These are phyloP conservation scores for Suillus spraguei DNA, from an alignment of 768 basidiomycete species.

Conservation along the genomic window DNA sequence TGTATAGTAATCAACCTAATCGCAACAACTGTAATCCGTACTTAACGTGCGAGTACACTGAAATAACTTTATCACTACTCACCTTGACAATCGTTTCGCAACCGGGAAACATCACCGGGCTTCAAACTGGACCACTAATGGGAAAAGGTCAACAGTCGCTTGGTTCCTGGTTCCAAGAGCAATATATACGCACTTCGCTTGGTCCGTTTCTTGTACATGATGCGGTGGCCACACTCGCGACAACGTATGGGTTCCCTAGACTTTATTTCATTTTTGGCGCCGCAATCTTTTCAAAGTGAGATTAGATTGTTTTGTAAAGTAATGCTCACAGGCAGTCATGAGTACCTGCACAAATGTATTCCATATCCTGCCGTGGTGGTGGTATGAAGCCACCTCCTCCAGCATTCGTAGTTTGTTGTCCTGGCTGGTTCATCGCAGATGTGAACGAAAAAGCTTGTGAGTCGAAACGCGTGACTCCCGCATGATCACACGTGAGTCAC, in stretches of 20 bases:
- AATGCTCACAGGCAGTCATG: constrained; percentile 10
- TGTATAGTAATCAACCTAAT: constrained; percentile 13
- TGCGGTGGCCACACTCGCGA: constrained; percentile 94
- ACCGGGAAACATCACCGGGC: constrained; percentile 26
- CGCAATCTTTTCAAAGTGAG: constrained; percentile 65
- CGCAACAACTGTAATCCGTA: constrained; percentile 13
- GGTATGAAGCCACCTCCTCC: constrained; percentile 33
- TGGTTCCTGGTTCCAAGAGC: not conserved
- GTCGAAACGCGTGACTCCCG: constrained; percentile 13
- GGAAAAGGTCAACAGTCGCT: constrained; percentile 11
- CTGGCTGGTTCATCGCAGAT: constrained; percentile 43
- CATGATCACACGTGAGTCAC: constrained; percentile 18
- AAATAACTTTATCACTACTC: constrained; percentile 5
- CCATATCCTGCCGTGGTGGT: constrained; percentile 64
- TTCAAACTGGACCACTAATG: constrained; percentile 37
- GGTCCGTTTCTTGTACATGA: constrained; percentile 98
- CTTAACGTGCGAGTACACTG: constrained; percentile 1
- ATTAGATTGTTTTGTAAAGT: constrained; percentile 18
- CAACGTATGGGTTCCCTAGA: constrained; percentile 93
- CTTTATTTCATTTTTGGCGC: constrained; percentile 89
- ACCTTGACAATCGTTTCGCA: constrained; percentile 7
- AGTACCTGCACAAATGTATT: constrained; percentile 86
- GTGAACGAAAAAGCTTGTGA: constrained; percentile 10
- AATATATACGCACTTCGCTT: constrained; percentile 74
- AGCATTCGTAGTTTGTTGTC: constrained; percentile 33